These are phyloP conservation scores for Prunus mira DNA, from an alignment of 306 rosid species.

Conservation along the genomic window DNA sequence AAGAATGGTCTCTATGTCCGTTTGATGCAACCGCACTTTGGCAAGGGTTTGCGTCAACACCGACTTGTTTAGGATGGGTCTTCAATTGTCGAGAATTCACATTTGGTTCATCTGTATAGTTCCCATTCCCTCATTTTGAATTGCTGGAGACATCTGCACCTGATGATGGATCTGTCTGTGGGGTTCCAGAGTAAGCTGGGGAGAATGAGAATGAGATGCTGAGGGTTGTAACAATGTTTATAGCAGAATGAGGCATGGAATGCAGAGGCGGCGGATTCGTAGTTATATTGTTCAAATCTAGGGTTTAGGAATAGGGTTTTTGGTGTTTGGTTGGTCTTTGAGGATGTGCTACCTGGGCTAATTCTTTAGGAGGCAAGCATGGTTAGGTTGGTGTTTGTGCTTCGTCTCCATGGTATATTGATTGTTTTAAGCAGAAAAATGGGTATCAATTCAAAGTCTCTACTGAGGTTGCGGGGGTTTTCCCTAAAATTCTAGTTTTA, in stretches of 20 bases:
- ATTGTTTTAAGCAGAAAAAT: slow-evolving; percentile 43
- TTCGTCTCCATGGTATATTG: slow-evolving; percentile 63
- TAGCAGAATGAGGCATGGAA: slow-evolving; percentile 38
- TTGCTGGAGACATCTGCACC: slow-evolving; percentile 28
- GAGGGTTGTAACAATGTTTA: slow-evolving; percentile 26
- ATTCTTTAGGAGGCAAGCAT: slow-evolving; percentile 87
- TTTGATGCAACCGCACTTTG: slow-evolving; percentile 98
- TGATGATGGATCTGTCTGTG: slow-evolving; percentile 35
- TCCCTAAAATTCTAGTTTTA: slow-evolving; percentile 31
- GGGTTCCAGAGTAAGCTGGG: slow-evolving; percentile 22
- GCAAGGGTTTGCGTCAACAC: slow-evolving; percentile 91
- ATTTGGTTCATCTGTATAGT: slow-evolving; percentile 37
- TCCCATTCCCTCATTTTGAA: slow-evolving; percentile 40
- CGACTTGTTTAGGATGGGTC: slow-evolving; percentile 59
- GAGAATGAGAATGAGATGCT: slow-evolving; percentile 30
- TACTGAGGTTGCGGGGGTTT: slow-evolving; percentile 42
- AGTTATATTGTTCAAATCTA: slow-evolving; percentile 42
- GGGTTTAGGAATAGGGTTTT: slow-evolving; percentile 57
- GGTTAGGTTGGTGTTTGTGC: slow-evolving; percentile 29
- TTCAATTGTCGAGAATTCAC: slow-evolving; percentile 22
- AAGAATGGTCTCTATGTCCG: slow-evolving; percentile 92
- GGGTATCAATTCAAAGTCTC: slow-evolving; percentile 42
- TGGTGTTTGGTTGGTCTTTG: slow-evolving; percentile 46
- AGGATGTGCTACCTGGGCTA: slow-evolving; percentile 37
- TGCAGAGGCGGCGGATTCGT: slow-evolving; percentile 44